These are phyloP conservation scores for Teunomyces barrocoloradensis DNA, from an alignment of 805 yeast genomes.

Conservation along the genomic window DNA sequence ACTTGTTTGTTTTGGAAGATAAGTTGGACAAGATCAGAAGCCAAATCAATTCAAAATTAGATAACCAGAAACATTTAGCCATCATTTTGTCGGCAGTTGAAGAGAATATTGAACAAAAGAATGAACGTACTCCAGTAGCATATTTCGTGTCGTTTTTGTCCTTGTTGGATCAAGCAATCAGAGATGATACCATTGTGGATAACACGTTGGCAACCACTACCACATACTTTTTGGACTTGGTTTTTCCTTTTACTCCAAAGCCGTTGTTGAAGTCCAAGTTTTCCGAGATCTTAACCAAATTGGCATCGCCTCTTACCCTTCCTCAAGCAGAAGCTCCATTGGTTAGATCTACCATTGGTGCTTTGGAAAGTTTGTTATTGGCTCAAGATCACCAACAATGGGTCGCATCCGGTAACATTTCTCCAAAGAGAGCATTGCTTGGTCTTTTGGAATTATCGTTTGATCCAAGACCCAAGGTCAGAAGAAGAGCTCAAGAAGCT, in stretches of 20 bases:
- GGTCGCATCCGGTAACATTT: conserved; percentile 53
- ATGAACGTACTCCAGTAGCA: conserved; percentile 65
- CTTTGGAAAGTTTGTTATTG: conserved; percentile 71
- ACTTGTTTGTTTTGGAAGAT: conserved; percentile 53
- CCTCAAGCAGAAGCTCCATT: conserved; percentile 75
- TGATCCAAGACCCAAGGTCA: conserved; percentile 91
- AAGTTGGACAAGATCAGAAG: conserved; percentile 65
- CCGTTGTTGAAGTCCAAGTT: conserved; percentile 71
- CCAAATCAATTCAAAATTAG: conserved; percentile 76
- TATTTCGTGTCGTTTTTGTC: conserved; percentile 84
- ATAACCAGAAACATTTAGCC: conserved; percentile 84
- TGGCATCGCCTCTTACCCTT: conserved; percentile 77
- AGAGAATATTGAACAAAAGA: conserved; percentile 70
- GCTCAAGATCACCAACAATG: conserved; percentile 83
- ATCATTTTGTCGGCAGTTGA: conserved; percentile 85
- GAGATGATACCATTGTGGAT: conserved; percentile 52
- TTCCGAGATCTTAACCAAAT: conserved; percentile 68
- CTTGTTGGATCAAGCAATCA: conserved; percentile 69
- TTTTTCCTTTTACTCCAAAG: conserved; percentile 71
- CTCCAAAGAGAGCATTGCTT: conserved; percentile 79
- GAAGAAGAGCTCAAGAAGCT: conserved; percentile 93
- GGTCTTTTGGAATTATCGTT: conserved; percentile 76
- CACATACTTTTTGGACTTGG: conserved; percentile 76
- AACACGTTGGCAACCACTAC: conserved; percentile 67
- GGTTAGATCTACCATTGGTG: conserved; percentile 79